Evolutionary conservation across 2,329 filamentous ascomycete species (phyloP).

Genomic region (Pezicula radicicola): DNA sequence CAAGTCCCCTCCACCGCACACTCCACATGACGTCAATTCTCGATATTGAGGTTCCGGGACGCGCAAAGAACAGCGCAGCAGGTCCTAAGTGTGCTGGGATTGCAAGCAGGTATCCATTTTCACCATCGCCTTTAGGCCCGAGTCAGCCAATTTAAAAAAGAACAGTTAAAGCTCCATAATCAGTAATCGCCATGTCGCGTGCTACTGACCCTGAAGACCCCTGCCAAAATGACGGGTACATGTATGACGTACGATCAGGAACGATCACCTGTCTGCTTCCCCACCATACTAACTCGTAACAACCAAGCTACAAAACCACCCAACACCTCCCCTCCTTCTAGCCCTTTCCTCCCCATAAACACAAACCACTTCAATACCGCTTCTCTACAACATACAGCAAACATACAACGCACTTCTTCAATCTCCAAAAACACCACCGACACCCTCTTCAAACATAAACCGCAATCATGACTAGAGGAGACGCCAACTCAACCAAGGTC

Average conservation of each 20-base stretch:
- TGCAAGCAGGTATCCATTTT: too few species aligned
- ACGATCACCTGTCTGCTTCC: neutral
- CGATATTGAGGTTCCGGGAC: too few species aligned
- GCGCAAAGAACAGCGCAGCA: too few species aligned
- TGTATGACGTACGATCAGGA: slow-evolving; percentile 12
- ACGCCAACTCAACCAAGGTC: slow-evolving; percentile 57
- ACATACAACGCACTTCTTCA: slow-evolving; percentile 3
- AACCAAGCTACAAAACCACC: slow-evolving; percentile 28
- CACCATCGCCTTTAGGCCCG: too few species aligned
- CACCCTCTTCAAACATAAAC: slow-evolving; percentile 2
- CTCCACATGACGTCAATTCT: neutral
- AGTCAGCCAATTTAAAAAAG: too few species aligned
- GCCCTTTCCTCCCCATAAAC: slow-evolving; percentile 5
- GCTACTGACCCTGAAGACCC: slow-evolving; percentile 8
- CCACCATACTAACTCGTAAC: too few species aligned
- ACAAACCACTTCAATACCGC: slow-evolving; percentile 2
- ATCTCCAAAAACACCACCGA: slow-evolving; percentile 4
- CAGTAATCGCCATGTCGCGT: slow-evolving; percentile 8
- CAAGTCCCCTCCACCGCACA: neutral
- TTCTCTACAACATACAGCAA: slow-evolving; percentile 1
- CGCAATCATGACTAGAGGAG: slow-evolving; percentile 50
- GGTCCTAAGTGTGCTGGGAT: too few species aligned
- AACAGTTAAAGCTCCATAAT: neutral
- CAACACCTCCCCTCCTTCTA: slow-evolving; percentile 8
- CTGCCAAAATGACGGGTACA: slow-evolving; percentile 2